These are phyloP conservation scores for Sequoia sempervirens DNA, from an alignment of 75 land plant species.

Conservation along the genomic window DNA sequence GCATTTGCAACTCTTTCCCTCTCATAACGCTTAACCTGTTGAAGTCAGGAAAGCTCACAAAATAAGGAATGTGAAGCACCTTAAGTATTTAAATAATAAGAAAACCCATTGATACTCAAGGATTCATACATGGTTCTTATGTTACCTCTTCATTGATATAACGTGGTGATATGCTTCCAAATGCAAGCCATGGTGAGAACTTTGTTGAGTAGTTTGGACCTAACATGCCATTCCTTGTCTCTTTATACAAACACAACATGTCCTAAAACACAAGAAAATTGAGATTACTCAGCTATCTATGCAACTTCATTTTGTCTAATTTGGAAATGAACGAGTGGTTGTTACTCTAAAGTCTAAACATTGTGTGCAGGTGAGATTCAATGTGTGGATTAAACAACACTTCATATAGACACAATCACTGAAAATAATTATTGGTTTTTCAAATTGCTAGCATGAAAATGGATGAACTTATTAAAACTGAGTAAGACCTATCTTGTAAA, in stretches of 20 bases:
- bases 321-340: background rate
- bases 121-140: constrained; percentile 2
- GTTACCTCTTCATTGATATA: constrained; percentile 86
- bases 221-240: constrained; percentile 98
- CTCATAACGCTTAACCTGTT: constrained; percentile 90
- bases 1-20: constrained; percentile 76
- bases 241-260: constrained; percentile 63
- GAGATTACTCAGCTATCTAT: background rate
- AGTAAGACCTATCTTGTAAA: no score
- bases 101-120: background rate
- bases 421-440: no score
- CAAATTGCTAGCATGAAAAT: no score
- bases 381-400: no score
- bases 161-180: constrained; percentile 82
- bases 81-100: background rate
- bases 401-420: background rate
- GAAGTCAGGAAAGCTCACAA: background rate
- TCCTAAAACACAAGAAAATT: constrained; percentile 41
- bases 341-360: background rate
- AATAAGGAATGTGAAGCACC: background rate
- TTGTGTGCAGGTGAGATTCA: background rate
- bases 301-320: background rate
- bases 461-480: background rate
- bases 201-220: constrained; percentile 98
- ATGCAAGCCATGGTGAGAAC: constrained; percentile 98